Conservation (phyloP, 768 basidiomycete species). For the Rhizopogon sp. region DNA sequence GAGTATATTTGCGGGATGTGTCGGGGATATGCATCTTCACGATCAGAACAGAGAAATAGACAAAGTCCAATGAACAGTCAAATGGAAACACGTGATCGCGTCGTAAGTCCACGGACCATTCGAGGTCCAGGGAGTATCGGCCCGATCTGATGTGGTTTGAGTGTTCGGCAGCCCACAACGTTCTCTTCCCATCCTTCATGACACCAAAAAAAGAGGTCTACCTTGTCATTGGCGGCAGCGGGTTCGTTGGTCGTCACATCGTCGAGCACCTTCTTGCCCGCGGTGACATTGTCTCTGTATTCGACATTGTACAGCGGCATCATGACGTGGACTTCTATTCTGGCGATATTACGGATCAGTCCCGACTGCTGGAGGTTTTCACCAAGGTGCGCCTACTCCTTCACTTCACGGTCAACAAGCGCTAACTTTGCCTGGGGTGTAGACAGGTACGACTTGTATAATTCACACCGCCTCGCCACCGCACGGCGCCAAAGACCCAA, state of each 20-base stretch:
- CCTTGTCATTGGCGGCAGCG: slow-evolving; percentile 91
- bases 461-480: slow-evolving; percentile 93
- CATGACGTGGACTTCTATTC: slow-evolving; percentile 84
- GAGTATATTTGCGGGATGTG: slow-evolving; percentile 36
- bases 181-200: not conserved
- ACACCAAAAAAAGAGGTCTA: slow-evolving; percentile 55
- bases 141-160: too few relatives aligned
- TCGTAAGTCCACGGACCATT: not conserved
- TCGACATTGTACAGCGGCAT: slow-evolving; percentile 91
- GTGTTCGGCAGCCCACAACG: too few relatives aligned
- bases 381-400: slow-evolving; percentile 48
- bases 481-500: slow-evolving; percentile 60
- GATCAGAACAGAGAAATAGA: not conserved
- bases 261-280: slow-evolving; percentile 80
- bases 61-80: too few relatives aligned
- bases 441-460: slow-evolving; percentile 85
- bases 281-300: slow-evolving; percentile 76
- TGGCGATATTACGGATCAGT: slow-evolving; percentile 81
- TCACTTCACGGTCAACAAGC: not conserved
- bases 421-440: not conserved
- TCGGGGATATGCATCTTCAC: slow-evolving; percentile 16
- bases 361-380: slow-evolving; percentile 66
- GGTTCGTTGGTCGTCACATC: slow-evolving; percentile 88
- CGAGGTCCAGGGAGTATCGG: too few relatives aligned
- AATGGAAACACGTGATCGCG: not conserved